Base-by-base conservation (phyloP, 2,329 filamentous ascomycete species). In the Falciphora oryzae region DNA sequence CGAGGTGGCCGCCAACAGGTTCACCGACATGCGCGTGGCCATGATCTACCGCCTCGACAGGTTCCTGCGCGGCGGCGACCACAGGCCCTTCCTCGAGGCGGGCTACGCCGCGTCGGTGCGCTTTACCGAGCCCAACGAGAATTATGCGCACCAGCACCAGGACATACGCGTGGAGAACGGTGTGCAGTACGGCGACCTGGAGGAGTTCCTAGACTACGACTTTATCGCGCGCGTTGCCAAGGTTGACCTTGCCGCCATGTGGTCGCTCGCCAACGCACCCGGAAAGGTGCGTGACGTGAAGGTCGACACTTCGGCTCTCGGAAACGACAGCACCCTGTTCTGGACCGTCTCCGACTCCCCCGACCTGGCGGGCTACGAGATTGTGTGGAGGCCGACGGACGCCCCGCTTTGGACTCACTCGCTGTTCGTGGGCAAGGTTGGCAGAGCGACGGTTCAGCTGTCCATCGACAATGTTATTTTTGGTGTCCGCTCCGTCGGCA, bases 391-490 rank as follows among this genome's bases (percentile, higher is more conserved):
- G 64, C 71, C 81, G 2, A 83, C 80, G 6, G 78, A 77, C 18
- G 78, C 80, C 50, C 78, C 80, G 60, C 76, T 82, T 62, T 85
- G 81, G 82, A 81, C 80, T 57, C 76, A 80, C 65, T 73, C 75
- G 29, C 65, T 82, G 1, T 75, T 79, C 69, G 82, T 86, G 4
- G 83, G 83, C 0, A 75, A 79, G 29, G 79, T 79, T 4, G 75
- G 75, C 0, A 75, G 71, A 57, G 79, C 77, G 5, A 81, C 76
- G 6, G 72, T 87, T 22, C 71, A 77, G 1, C 70, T 86, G 67
- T 82, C 79, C 64, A 85, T 85, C 73, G 84, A 87, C 66, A 84
- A 85, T 73, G 80, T 83, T 16, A 78, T 84, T 29, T 85, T 86
- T 73, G 84, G 85, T 0, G 76, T 86, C 0, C 74, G 84, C 67